These are phyloP conservation scores for Cercospora brassicicola DNA, from an alignment of 2,329 filamentous ascomycete species.

Conservation along the genomic window DNA sequence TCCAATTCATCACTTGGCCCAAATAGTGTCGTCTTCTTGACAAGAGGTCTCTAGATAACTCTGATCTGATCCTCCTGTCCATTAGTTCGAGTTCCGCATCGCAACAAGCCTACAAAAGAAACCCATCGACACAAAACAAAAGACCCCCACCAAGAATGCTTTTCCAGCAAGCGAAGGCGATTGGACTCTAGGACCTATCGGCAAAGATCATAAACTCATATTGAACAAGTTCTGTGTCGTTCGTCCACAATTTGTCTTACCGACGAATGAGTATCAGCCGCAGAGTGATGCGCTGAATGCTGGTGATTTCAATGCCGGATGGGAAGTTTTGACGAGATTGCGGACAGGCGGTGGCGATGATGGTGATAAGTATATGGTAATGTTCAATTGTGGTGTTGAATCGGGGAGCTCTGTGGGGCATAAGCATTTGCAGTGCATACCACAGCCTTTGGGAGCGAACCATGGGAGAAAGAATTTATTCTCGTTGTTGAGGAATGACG, in stretches of 20 bases:
- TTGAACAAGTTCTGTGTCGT: slow-evolving; percentile 43
- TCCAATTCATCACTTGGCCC: neutral
- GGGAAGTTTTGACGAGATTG: slow-evolving; percentile 40
- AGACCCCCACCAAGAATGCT: slow-evolving; percentile 6
- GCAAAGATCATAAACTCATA: slow-evolving; percentile 38
- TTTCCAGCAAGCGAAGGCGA: slow-evolving; percentile 23
- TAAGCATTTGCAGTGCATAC: slow-evolving; percentile 50
- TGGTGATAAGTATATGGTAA: slow-evolving; percentile 38
- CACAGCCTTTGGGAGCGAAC: slow-evolving; percentile 30
- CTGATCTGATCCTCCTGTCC: too few relatives aligned
- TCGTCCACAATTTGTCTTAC: slow-evolving; percentile 43
- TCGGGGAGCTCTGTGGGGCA: slow-evolving; percentile 48
- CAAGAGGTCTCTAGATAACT: too few relatives aligned
- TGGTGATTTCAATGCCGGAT: slow-evolving; percentile 41
- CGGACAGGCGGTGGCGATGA: neutral
- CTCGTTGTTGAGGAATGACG: slow-evolving; percentile 7
- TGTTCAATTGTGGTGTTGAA: slow-evolving; percentile 51
- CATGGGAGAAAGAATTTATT: slow-evolving; percentile 17
- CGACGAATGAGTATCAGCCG: slow-evolving; percentile 42
- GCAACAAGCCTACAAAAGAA: slow-evolving; percentile 20
- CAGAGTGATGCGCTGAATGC: slow-evolving; percentile 44
- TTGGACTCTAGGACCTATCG: slow-evolving; percentile 36
- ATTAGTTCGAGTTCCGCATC: slow-evolving; percentile 20
- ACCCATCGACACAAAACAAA: slow-evolving; percentile 18
- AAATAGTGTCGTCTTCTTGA: neutral